These are phyloP conservation scores for Pleurotus platypus DNA, from an alignment of 768 basidiomycete genomes.

Conservation along the genomic window DNA sequence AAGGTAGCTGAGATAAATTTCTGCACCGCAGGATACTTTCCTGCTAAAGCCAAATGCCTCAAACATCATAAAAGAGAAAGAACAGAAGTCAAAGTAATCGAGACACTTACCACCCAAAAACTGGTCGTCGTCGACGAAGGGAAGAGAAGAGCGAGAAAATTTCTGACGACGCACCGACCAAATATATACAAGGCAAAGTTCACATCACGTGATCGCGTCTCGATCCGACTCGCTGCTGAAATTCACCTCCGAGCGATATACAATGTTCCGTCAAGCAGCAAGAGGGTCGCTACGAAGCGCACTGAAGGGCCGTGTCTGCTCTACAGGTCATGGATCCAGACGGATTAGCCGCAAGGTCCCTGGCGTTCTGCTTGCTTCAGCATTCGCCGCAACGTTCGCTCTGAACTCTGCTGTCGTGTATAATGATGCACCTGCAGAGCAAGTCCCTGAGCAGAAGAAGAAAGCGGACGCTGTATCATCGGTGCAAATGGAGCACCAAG, in stretches of 20 bases:
- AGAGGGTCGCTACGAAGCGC: not conserved
- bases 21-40: constrained; percentile 44
- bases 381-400: constrained; percentile 19
- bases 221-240: not conserved
- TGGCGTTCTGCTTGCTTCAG: not conserved
- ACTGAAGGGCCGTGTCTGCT: not conserved
- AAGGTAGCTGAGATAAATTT: constrained; percentile 63
- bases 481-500: constrained; percentile 13
- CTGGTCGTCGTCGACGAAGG: not conserved
- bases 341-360: not conserved
- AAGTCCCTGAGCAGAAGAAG: not conserved
- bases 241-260: not conserved
- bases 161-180: not conserved
- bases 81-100: not conserved
- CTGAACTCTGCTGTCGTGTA: constrained; percentile 4
- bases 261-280: constrained; percentile 2
- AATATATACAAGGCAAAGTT: not conserved
- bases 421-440: constrained; percentile 5
- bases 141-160: not conserved
- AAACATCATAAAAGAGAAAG: constrained; percentile 8
- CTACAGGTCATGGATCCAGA: not conserved
- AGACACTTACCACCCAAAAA: not conserved
- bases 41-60: constrained; percentile 6
- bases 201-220: constrained; percentile 3
- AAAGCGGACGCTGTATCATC: too few species aligned